These are phyloP conservation scores for Pseudohyphozyma bogoriensis DNA, from an alignment of 768 basidiomycete genomes.

Conservation along the genomic window DNA sequence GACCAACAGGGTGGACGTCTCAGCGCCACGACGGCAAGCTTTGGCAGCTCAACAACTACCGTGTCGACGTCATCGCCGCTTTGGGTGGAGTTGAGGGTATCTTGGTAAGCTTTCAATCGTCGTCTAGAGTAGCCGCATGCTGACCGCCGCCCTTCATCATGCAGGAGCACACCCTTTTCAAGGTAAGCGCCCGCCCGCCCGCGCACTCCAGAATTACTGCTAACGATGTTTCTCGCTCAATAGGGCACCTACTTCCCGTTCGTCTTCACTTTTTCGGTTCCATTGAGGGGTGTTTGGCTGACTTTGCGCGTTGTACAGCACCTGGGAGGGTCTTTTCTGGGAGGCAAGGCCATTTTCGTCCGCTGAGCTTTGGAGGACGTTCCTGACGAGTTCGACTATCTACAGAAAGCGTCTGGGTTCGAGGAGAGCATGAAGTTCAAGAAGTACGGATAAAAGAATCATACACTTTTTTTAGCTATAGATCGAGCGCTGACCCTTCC, in stretches of 20 bases:
- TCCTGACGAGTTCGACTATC: too few species aligned
- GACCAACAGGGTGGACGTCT: slow-evolving; percentile 99
- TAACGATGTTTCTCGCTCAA: too few species aligned
- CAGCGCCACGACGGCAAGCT: slow-evolving; percentile 53
- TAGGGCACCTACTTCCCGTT: slow-evolving; percentile 7
- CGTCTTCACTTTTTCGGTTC: neutral
- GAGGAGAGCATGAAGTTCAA: slow-evolving; percentile 50
- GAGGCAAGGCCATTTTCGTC: slow-evolving; percentile 44
- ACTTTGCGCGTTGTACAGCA: slow-evolving; percentile 60
- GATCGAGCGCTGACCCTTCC: neutral
- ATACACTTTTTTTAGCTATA: neutral
- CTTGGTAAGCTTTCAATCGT: neutral
- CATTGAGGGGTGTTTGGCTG: neutral
- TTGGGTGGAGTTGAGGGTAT: slow-evolving; percentile 82
- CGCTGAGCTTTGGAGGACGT: neutral
- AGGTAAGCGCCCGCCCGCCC: too few species aligned
- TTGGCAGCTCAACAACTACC: slow-evolving; percentile 71
- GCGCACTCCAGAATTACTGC: too few species aligned
- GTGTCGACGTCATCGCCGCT: slow-evolving; percentile 97
- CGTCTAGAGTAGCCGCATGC: slow-evolving; percentile 34
- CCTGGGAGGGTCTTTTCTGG: slow-evolving; percentile 98
- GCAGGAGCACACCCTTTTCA: slow-evolving; percentile 91
- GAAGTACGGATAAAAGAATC: slow-evolving; percentile 27
- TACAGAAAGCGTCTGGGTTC: slow-evolving; percentile 76
- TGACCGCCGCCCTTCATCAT: slow-evolving; percentile 43